Conservation (phyloP, 192 early-diverging fungal genomes). For the Coemansia sp. region DNA sequence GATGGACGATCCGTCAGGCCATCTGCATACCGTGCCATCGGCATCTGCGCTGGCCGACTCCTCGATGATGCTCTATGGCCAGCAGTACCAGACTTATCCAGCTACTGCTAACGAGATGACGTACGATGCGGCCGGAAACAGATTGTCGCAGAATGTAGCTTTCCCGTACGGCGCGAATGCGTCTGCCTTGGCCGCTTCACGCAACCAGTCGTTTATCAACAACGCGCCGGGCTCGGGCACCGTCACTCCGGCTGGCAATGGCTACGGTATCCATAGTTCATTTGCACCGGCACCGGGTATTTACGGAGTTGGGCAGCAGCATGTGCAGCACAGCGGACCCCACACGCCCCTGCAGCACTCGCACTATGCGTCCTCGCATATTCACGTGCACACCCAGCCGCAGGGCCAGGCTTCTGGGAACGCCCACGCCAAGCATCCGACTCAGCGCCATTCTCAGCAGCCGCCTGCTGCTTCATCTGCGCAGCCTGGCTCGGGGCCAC, state of each 20-base stretch:
- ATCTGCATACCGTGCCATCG: conserved; percentile 10
- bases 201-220: conserved; percentile 26
- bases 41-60: conserved; percentile 14
- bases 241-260: conserved; percentile 22
- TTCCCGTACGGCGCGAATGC: conserved; percentile 25
- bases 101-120: conserved; percentile 8
- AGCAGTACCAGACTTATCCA: conserved; percentile 28
- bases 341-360: conserved; percentile 23
- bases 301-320: conserved; percentile 31
- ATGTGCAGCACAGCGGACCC: conserved; percentile 9
- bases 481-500: not conserved
- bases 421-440: conserved; percentile 10
- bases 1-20: conserved; percentile 15
- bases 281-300: conserved; percentile 20
- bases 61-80: conserved; percentile 13
- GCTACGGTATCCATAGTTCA: conserved; percentile 26
- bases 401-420: conserved; percentile 15
- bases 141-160: conserved; percentile 19
- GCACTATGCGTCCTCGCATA: conserved; percentile 32
- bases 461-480: not conserved
- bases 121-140: conserved; percentile 20
- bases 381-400: conserved; percentile 24
- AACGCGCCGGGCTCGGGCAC: conserved; percentile 1
- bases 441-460: conserved; percentile 30
- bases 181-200: conserved; percentile 14